A percentile compares a stretch with the other conserved stretches of the same genome.
These are phyloP conservation scores for Sordaria brevicollis DNA, from an alignment of 495 filamentous ascomycete species.

Conservation along the genomic window DNA sequence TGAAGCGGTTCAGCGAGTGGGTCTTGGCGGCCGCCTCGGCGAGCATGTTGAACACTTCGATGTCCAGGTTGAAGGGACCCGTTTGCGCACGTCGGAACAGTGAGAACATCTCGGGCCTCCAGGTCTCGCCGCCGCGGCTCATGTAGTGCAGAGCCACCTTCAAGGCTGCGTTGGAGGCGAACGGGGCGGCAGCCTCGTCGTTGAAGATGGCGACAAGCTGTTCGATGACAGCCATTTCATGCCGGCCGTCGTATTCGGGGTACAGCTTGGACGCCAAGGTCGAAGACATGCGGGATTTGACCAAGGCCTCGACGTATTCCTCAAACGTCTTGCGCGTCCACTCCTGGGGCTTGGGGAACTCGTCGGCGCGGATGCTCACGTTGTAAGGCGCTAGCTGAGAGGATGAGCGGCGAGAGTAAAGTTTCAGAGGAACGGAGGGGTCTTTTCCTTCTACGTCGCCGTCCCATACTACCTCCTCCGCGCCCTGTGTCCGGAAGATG, in stretches of 20 bases:
- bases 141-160: conserved; percentile 30
- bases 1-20: conserved; percentile 22
- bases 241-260: conserved; percentile 4
- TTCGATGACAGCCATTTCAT: conserved; percentile 18
- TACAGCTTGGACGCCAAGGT: conserved; percentile 18
- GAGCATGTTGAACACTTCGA: conserved; percentile 23
- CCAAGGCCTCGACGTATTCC: conserved; percentile 23
- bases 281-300: conserved; percentile 14
- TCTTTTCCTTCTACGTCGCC: neutral
- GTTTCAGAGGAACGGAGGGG: neutral
- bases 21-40: conserved; percentile 18
- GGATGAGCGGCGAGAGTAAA: neutral
- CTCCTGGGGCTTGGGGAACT: conserved; percentile 17
- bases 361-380: conserved; percentile 15
- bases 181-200: conserved; percentile 8
- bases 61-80: conserved; percentile 18
- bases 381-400: neutral
- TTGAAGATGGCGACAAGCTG: conserved; percentile 20
- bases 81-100: conserved; percentile 14
- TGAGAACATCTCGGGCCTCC: conserved; percentile 3
- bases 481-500: neutral
- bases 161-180: conserved; percentile 20
- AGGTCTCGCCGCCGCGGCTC: conserved; percentile 2
- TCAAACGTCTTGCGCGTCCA: conserved; percentile 30
- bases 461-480: neutral